phyloP scores from a whole-genome alignment of 345 rosid species.

The Carallia brachiata region DNA sequence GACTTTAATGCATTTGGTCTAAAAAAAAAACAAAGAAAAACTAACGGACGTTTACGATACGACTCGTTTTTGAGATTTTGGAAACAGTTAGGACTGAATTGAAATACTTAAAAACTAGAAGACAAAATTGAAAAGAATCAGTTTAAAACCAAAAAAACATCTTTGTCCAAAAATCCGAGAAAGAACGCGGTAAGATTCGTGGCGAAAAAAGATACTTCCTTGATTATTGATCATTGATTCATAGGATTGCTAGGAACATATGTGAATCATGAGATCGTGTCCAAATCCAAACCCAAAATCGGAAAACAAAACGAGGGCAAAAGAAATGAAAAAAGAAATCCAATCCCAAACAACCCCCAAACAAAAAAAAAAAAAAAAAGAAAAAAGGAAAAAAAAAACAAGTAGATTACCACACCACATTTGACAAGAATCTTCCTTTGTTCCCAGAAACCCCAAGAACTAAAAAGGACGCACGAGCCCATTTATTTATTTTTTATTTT shows the following conservation, averaged over 20 bases:
- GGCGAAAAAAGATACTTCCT: not conserved
- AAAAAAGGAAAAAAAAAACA: not conserved
- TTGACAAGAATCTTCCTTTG: conserved; percentile 12
- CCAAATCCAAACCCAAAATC: conserved; percentile 5
- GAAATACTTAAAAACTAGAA: too few relatives aligned
- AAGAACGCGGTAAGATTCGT: not conserved
- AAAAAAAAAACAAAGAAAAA: too few relatives aligned
- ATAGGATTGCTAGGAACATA: not conserved
- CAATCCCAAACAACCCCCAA: not conserved
- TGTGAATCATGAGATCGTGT: conserved; percentile 8
- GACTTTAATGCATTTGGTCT: too few relatives aligned
- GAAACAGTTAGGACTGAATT: too few relatives aligned
- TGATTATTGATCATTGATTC: not conserved
- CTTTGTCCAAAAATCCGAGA: not conserved
- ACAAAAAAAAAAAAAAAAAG: not conserved
- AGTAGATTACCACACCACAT: not conserved
- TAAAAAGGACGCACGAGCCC: conserved; percentile 15
- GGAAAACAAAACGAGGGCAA: not conserved
- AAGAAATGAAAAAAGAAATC: not conserved
- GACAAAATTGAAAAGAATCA: not conserved
- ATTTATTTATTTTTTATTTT: not conserved
- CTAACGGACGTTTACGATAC: too few relatives aligned
- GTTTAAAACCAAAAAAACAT: conserved; percentile 18
- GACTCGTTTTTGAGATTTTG: too few relatives aligned
- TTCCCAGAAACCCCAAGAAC: conserved; percentile 22